These are phyloP conservation scores for Cetradonia linearis DNA, from an alignment of 495 filamentous ascomycete genomes.

Conservation along the genomic window DNA sequence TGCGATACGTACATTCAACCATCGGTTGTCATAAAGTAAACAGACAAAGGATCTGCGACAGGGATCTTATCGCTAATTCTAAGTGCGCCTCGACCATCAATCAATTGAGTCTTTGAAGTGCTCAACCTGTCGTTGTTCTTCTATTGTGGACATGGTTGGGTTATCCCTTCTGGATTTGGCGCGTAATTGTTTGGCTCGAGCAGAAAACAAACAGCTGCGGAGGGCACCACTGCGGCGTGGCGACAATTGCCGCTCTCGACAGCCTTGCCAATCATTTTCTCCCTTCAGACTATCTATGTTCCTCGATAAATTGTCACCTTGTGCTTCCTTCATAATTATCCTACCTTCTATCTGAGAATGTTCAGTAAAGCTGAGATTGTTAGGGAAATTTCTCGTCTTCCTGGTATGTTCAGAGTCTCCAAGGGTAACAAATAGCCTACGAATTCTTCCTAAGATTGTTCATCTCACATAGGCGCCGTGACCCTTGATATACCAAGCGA, in stretches of 20 bases:
- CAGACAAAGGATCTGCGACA: conserved; percentile 20
- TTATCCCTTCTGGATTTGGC: background rate
- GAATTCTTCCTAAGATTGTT: no score
- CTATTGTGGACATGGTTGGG: background rate
- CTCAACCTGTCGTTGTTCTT: no score
- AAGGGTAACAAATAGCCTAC: no score
- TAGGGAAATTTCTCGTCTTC: no score
- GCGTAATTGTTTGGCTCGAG: background rate
- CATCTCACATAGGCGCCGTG: no score
- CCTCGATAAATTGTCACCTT: background rate
- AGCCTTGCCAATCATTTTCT: background rate
- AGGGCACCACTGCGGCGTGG: background rate
- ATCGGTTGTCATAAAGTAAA: conserved; percentile 18
- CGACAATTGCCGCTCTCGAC: background rate
- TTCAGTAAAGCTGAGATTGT: no score
- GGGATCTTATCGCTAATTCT: conserved; percentile 12
- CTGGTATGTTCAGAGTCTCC: no score
- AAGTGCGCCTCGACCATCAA: conserved; percentile 8
- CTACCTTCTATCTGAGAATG: background rate
- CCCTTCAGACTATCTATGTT: no score
- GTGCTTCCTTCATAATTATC: background rate
- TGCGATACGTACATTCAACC: conserved; percentile 28
- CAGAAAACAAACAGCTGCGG: conserved; percentile 3
- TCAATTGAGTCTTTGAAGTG: no score
- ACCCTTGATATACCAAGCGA: no score